phyloP scores from a whole-genome alignment of 371 early-diverging fungal species.

The Conidiobolus incongruus region DNA sequence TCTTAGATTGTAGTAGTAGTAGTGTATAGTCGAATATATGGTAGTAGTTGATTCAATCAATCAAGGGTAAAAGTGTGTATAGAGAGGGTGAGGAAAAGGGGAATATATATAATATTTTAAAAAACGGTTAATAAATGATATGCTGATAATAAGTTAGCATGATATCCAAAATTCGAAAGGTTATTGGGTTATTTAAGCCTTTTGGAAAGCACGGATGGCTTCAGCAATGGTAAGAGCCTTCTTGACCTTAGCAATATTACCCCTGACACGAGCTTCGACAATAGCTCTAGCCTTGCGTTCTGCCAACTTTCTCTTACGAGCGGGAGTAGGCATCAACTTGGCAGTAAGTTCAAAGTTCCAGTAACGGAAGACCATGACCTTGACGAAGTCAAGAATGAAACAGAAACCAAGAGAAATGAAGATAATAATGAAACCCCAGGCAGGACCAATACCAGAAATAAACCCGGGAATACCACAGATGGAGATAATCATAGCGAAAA shows the following conservation, averaged over 20 bases:
- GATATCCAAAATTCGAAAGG: too few relatives aligned
- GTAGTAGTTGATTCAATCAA: too few relatives aligned
- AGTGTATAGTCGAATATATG: too few relatives aligned
- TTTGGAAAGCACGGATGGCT: conserved; percentile 8
- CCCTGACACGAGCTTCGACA: conserved; percentile 12
- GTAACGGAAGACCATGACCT: conserved; percentile 35
- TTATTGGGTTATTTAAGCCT: too few relatives aligned
- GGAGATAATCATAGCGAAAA: conserved; percentile 72
- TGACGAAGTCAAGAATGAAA: conserved; percentile 51
- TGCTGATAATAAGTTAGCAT: too few relatives aligned
- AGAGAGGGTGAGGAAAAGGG: too few relatives aligned
- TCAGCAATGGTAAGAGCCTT: conserved; percentile 10
- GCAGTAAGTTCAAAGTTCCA: conserved; percentile 63
- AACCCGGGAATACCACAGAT: conserved; percentile 40
- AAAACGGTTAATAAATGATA: too few relatives aligned
- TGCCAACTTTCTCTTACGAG: conserved; percentile 27
- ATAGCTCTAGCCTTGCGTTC: conserved; percentile 15
- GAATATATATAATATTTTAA: too few relatives aligned
- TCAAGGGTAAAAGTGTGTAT: too few relatives aligned
- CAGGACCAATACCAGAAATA: conserved; percentile 21
- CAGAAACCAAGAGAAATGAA: conserved; percentile 29
- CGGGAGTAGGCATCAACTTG: conserved; percentile 35
- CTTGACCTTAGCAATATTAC: conserved; percentile 8
- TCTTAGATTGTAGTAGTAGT: too few relatives aligned
- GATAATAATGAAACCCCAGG: conserved; percentile 23